Percentiles rank a stretch among this genome's conserved stretches.
Conservation (phyloP, 2,329 filamentous ascomycete genomes). For the Ceratocystis destructans region DNA sequence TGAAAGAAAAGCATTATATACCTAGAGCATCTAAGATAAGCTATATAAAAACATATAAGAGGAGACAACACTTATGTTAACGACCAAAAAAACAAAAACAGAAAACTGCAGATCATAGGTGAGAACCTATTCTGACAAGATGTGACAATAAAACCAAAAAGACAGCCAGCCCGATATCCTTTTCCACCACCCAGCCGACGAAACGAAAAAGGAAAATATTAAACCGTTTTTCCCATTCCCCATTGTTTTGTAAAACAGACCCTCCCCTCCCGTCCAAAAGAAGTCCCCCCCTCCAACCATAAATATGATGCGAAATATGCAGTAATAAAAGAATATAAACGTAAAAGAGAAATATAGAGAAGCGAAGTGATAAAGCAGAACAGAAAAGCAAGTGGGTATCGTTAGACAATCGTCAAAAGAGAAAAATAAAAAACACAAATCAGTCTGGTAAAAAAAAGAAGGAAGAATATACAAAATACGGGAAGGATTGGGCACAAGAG, state of each 20-base stretch:
- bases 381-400: slow-evolving; percentile 7
- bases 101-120: not conserved
- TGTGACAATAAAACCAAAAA: not conserved
- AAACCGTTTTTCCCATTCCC: not conserved
- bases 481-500: not conserved
- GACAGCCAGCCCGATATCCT: not conserved
- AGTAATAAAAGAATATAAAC: not conserved
- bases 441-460: not conserved
- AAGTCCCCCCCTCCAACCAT: too few relatives aligned
- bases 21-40: not conserved
- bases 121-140: not conserved
- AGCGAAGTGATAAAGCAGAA: slow-evolving; percentile 7
- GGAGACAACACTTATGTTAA: not conserved
- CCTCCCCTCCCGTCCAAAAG: too few relatives aligned
- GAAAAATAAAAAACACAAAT: not conserved
- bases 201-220: not conserved
- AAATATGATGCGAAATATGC: slow-evolving; percentile 3
- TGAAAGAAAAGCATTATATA: not conserved
- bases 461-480: not conserved
- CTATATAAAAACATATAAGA: too few relatives aligned
- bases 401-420: slow-evolving; percentile 2
- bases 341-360: slow-evolving; percentile 1
- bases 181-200: not conserved
- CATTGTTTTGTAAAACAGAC: too few relatives aligned
- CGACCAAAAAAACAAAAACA: not conserved